phyloP scores from a whole-genome alignment of 306 rosid species.

The Rosa persica region DNA sequence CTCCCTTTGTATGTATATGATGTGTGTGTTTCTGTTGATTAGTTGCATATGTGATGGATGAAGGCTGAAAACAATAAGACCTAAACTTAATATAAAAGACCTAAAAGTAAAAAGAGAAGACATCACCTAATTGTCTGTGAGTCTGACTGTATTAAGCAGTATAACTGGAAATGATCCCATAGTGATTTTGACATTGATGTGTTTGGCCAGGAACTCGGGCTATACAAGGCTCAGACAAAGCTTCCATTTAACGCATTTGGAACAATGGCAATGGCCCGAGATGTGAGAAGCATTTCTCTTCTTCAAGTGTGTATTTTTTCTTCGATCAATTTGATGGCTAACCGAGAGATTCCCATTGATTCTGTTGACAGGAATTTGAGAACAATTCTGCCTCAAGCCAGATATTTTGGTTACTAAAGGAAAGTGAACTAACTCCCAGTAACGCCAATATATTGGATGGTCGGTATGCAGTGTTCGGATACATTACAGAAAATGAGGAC shows the following conservation, averaged over 20 bases:
- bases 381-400: constrained; percentile 90
- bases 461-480: constrained; percentile 84
- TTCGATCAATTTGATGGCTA: not conserved
- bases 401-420: constrained; percentile 91
- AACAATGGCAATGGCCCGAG: constrained; percentile 99
- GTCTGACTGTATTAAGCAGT: not conserved
- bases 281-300: constrained; percentile 47
- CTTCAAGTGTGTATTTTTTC: not conserved
- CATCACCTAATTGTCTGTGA: not conserved
- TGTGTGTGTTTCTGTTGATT: not conserved
- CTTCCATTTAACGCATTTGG: constrained; percentile 99
- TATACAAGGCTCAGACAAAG: constrained; percentile 98
- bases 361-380: constrained; percentile 75
- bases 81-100: not conserved
- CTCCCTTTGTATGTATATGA: not conserved
- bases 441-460: constrained; percentile 96
- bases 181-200: not conserved
- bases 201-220: constrained; percentile 78
- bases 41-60: not conserved
- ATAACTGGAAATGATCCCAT: not conserved
- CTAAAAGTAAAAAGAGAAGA: not conserved
- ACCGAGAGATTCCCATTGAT: constrained; percentile 5
- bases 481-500: constrained; percentile 80
- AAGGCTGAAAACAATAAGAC: not conserved
- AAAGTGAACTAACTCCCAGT: constrained; percentile 95